Evolutionary conservation across 352 stramenopile genomes (phyloP), one percentile per base, ranked within the genome.

Genomic region (Pythium pectinolyticum): DNA sequence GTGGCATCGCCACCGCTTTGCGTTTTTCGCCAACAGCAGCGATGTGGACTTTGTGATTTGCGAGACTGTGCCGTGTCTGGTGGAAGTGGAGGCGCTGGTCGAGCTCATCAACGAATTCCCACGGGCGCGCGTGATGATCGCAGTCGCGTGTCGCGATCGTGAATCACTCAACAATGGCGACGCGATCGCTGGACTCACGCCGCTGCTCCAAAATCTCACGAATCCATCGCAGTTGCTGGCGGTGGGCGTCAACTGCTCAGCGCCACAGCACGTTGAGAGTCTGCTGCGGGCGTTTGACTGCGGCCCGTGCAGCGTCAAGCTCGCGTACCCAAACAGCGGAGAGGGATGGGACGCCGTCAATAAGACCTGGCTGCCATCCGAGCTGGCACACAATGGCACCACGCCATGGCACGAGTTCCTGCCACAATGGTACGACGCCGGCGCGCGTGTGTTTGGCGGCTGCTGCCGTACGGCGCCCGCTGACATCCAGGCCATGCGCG

Each of bases 31-130:
- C 5, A 66, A 64, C 34, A 78, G 77, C 52, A 27, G 64, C 14
- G 70, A 78, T 6, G 84, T 78, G 0, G 82, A 95, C 71, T 81
- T 95, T 22, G 45, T 95, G 14, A 74, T 93, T 25, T 92, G 83
- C 60, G 88, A 96, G 80, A 96, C 88, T 20, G 85, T 96, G 22
- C 88, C 88, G 30, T 95, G 85, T 47, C 71, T 96, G 20, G 76
- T 78, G 22, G 88, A 96, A 58, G 84, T 92, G 17, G 75, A 83
- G 22, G 88, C 85, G 4, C 82, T 95, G 47, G 67, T 94, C n/a
- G 55, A 86, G 37, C 67, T 94, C 34, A 69, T 95, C 10, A 88
- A 96, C 67, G 79, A 84, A 28, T 75, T 81, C 55, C 82, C 79
- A 8, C 57, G 52, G 9, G 72, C 71, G 5, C 68, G 84, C 52